A percentile compares a stretch with the other conserved stretches of the same genome.
Evolutionary conservation across 805 yeast genomes (phyloP).

Genomic region (Candida berthetii): DNA sequence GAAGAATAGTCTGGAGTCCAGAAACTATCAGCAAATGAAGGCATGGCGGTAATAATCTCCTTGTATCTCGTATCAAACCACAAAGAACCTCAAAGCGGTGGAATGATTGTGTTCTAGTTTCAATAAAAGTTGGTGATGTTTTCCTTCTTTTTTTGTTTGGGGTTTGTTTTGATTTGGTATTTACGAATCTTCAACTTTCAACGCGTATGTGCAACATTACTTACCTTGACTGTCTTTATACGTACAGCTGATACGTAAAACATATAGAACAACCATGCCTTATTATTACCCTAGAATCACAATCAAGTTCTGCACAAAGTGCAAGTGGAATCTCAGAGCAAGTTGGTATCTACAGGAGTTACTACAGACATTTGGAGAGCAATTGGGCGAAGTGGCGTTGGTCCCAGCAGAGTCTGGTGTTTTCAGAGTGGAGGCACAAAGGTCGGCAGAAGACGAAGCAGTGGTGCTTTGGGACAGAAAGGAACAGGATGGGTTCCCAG

Average conservation of each 20-base stretch:
- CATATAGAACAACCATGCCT: background rate
- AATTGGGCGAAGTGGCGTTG: constrained; percentile 48
- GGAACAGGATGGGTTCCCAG: constrained; percentile 74
- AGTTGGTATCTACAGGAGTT: constrained; percentile 85
- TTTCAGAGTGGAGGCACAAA: constrained; percentile 51
- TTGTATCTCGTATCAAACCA: too few relatives aligned
- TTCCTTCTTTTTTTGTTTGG: too few relatives aligned
- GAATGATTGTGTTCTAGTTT: too few relatives aligned
- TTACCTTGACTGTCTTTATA: too few relatives aligned
- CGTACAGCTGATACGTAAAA: background rate
- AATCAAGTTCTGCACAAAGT: constrained; percentile 72
- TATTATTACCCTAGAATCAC: constrained; percentile 49
- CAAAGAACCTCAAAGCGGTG: too few relatives aligned
- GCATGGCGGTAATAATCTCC: constrained; percentile 18
- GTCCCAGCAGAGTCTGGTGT: constrained; percentile 46
- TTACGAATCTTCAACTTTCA: too few relatives aligned
- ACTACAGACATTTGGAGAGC: constrained; percentile 67
- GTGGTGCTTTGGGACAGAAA: constrained; percentile 56
- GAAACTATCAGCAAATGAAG: constrained; percentile 68
- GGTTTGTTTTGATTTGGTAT: too few relatives aligned
- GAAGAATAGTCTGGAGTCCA: constrained; percentile 65
- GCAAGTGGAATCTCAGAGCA: constrained; percentile 87
- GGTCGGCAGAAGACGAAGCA: constrained; percentile 23
- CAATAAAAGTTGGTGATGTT: too few relatives aligned
- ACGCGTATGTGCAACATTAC: too few relatives aligned